Evolutionary conservation across 2,329 filamentous ascomycete species (phyloP).

Genomic region (Elsinoe perseae): DNA sequence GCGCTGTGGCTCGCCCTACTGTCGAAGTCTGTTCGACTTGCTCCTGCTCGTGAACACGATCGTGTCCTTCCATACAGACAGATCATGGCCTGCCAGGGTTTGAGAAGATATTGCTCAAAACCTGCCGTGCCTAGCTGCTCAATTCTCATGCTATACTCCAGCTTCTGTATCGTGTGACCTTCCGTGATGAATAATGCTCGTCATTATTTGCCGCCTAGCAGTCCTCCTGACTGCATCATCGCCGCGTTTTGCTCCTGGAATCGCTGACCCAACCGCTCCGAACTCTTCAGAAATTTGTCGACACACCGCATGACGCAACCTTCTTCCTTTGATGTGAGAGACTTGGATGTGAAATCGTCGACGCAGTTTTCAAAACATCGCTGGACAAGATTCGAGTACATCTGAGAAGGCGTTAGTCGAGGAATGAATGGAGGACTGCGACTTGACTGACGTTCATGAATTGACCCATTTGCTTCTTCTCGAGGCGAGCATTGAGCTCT

Average conservation of each 20-base stretch:
- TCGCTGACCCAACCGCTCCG: slow-evolving; percentile 80
- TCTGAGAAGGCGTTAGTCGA: slow-evolving; percentile 37
- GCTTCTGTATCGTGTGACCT: slow-evolving; percentile 12
- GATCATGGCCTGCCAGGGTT: too few species aligned
- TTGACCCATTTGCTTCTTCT: slow-evolving; percentile 97
- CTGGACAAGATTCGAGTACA: slow-evolving; percentile 68
- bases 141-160: too few species aligned
- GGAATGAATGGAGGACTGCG: slow-evolving; percentile 8
- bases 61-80: neutral
- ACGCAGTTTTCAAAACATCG: slow-evolving; percentile 96
- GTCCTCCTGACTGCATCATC: slow-evolving; percentile 54
- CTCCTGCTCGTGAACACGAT: neutral
- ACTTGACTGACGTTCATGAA: slow-evolving; percentile 77
- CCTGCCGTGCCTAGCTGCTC: too few species aligned
- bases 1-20: neutral
- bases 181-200: neutral
- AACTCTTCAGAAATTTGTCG: slow-evolving; percentile 89
- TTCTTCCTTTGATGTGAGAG: slow-evolving; percentile 77
- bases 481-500: slow-evolving; percentile 88
- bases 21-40: neutral
- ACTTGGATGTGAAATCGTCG: slow-evolving; percentile 97
- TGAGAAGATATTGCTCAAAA: too few species aligned
- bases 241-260: slow-evolving; percentile 70
- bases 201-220: slow-evolving; percentile 21
- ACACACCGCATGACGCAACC: slow-evolving; percentile 92